Evolutionary conservation across 2,329 filamentous ascomycete species (phyloP).

Genomic region (Fonsecaea monophora): DNA sequence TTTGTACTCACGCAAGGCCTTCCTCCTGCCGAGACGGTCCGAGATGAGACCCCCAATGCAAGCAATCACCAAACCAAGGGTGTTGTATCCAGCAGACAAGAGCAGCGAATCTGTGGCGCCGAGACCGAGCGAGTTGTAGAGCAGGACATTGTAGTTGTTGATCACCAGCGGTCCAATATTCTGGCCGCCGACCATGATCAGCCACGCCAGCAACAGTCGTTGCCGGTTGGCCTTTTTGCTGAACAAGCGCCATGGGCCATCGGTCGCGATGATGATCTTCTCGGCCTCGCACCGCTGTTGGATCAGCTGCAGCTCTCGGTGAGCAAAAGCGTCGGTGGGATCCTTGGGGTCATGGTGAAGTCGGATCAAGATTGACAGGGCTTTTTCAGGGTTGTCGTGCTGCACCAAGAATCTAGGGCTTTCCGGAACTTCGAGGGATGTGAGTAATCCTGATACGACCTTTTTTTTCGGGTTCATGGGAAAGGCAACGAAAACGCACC

Average conservation of each 20-base stretch:
- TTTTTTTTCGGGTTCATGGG: background rate
- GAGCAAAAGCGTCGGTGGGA: slow-evolving; percentile 20
- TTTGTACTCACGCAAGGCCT: slow-evolving; percentile 12
- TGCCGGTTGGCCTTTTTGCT: slow-evolving; percentile 19
- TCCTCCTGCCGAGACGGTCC: slow-evolving; percentile 19
- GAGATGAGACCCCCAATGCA: slow-evolving; percentile 19
- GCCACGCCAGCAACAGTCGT: slow-evolving; percentile 15
- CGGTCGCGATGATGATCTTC: background rate
- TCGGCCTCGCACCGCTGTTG: slow-evolving; percentile 16
- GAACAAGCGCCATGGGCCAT: slow-evolving; percentile 21
- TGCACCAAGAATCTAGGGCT: slow-evolving; percentile 24
- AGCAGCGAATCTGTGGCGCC: slow-evolving; percentile 15
- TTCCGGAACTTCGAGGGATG: slow-evolving; percentile 16
- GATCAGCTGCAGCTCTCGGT: slow-evolving; percentile 24
- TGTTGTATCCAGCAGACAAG: slow-evolving; percentile 21
- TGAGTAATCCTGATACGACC: background rate
- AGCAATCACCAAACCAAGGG: slow-evolving; percentile 16
- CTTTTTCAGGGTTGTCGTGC: slow-evolving; percentile 10
- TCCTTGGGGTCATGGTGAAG: slow-evolving; percentile 24
- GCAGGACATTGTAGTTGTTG: slow-evolving; percentile 24
- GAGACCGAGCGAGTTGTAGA: slow-evolving; percentile 21
- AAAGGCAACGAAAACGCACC: slow-evolving; percentile 2
- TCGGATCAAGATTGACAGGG: slow-evolving; percentile 16
- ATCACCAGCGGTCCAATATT: slow-evolving; percentile 18
- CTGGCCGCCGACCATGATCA: slow-evolving; percentile 18